Base-by-base conservation (phyloP, 2,329 filamentous ascomycete species). In the Bipolaris cookei region DNA sequence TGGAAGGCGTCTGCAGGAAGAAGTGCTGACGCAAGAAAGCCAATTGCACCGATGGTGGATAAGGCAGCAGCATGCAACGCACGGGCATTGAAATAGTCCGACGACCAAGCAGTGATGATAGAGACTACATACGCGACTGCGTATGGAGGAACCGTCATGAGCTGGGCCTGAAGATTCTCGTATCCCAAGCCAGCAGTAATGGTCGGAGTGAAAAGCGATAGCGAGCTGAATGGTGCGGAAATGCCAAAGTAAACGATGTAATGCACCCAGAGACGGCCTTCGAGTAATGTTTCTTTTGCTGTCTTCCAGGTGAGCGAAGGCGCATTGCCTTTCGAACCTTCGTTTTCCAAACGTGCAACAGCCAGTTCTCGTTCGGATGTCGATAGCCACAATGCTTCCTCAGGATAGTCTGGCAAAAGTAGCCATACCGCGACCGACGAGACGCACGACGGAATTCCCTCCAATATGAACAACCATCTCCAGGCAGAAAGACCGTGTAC, bases 101-200 rank as follows among this genome's bases (percentile, higher is more conserved):
- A 62, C 5, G 62, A 68, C 59, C 61, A 69, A 7, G 68, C 61
- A 2, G 59, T 37, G n/a, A 50, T 41, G 11, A 72, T 57, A 1
- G 81, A 83, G 14, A 83, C 76, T 1, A 82, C 77, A 57, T 87
- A 89, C 2, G 86, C 85, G 1, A 83, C 83, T 2, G 84, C 86
- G 71, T 87, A 89, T 0, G 87, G 87, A 1, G 87, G 87, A 0
- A 90, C 86, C 0, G 86, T 88, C 84, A 89, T 87, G 14, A 90
- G 74, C 73, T 90, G 87, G 3, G 87, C 86, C 47, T 79, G 69
- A 4, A 88, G 76, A 50, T 83, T 80, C 16, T 83, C 72, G 62
- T 81, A 84, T 0, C 81, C 81, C 3, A 84, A 66, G 0, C 85
- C 86, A 2, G 81, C 80, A 46, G 88, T 86, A 54, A 90, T 90